Percentiles rank a stretch among this genome's conserved stretches.
These are phyloP conservation scores for Rubia peregrina DNA, from an alignment of 305 asterid species.

Conservation along the genomic window DNA sequence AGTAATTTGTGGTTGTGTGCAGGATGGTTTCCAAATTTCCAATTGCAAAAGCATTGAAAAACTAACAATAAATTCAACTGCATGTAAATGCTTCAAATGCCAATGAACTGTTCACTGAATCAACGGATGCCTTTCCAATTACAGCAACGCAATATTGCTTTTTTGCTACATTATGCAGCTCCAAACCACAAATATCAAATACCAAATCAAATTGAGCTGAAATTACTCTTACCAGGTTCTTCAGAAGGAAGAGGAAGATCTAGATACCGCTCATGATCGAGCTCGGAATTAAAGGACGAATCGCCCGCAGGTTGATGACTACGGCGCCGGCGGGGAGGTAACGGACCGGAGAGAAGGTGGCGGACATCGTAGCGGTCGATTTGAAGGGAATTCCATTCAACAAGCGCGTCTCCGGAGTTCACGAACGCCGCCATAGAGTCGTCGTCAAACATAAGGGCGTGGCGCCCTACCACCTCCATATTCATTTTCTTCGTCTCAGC, in stretches of 20 bases:
- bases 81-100: background rate
- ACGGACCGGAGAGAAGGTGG: conserved; percentile 80
- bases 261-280: conserved; percentile 71
- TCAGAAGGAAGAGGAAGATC: conserved; percentile 54
- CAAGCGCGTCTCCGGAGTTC: conserved; percentile 78
- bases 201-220: background rate
- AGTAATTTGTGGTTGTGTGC: background rate
- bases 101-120: background rate
- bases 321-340: conserved; percentile 65
- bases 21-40: background rate
- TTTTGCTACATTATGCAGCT: background rate
- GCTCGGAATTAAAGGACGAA: conserved; percentile 40
- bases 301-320: conserved; percentile 26
- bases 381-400: conserved; percentile 81
- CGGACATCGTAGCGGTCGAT: conserved; percentile 97
- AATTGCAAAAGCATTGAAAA: background rate
- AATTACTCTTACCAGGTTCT: conserved; percentile 43
- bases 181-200: background rate
- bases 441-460: conserved; percentile 75
- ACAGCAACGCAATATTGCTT: background rate
- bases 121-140: too few relatives aligned
- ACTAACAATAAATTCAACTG: background rate
- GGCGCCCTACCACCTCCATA: conserved; percentile 77
- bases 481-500: conserved; percentile 33
- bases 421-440: conserved; percentile 75